These are phyloP conservation scores for Myxozyma vanderwaltii DNA, from an alignment of 805 yeast species.

Conservation along the genomic window DNA sequence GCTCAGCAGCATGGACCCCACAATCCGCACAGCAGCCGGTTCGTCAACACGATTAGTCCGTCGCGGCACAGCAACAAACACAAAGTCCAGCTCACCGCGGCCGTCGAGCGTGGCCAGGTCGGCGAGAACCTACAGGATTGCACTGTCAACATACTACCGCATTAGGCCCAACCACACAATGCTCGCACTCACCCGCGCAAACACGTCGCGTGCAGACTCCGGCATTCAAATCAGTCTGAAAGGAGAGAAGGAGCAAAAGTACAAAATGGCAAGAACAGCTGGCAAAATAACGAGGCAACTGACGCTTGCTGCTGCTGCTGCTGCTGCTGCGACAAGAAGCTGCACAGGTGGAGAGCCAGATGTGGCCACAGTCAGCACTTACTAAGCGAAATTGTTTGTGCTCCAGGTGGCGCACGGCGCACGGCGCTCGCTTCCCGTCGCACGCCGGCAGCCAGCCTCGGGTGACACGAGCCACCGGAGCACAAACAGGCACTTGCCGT, in stretches of 20 bases:
- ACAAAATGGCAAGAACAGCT: no score
- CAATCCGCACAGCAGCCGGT: neutral
- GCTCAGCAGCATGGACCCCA: neutral
- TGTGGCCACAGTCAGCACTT: no score
- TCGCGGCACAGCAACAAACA: slow-evolving; percentile 1
- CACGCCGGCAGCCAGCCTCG: no score
- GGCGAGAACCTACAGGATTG: neutral
- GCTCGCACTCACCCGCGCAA: neutral
- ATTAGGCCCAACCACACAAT: no score
- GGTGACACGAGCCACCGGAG: neutral
- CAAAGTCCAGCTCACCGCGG: slow-evolving; percentile 3
- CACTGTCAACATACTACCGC: no score
- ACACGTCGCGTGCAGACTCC: neutral
- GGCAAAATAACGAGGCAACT: no score
- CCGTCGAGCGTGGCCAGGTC: slow-evolving; percentile 4
- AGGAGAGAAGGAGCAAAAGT: no score
- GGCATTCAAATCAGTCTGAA: no score
- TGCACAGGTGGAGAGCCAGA: neutral
- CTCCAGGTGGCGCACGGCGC: slow-evolving; percentile 16
- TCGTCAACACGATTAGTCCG: neutral
- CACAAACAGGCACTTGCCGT: slow-evolving; percentile 5
- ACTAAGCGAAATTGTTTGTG: no score
- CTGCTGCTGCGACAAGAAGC: neutral
- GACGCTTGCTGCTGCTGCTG: no score
- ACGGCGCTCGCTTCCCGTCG: slow-evolving; percentile 15